phyloP scores from a whole-genome alignment of 805 yeast genomes.

The Candida ascalaphidarum region DNA sequence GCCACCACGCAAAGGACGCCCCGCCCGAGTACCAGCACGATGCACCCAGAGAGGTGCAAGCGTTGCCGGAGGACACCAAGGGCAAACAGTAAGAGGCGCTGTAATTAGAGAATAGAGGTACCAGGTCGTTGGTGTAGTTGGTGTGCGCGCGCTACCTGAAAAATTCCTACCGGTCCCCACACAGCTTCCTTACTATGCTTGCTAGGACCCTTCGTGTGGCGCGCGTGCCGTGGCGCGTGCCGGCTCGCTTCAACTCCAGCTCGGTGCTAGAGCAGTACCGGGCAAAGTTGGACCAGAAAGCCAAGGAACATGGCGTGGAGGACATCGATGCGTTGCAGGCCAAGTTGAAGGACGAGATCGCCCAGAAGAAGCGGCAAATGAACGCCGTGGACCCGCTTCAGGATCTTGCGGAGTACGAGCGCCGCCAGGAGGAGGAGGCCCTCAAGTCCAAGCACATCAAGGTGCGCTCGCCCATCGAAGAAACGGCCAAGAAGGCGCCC shows the following conservation, averaged over 20 bases:
- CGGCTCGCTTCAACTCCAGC: too few species aligned
- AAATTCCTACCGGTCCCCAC: too few species aligned
- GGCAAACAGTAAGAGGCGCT: too few species aligned
- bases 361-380: constrained; percentile 44
- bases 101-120: too few species aligned
- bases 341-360: constrained; percentile 54
- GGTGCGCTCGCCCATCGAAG: constrained; percentile 24
- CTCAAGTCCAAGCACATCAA: constrained; percentile 16
- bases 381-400: constrained; percentile 60
- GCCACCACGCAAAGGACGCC: constrained; percentile 63
- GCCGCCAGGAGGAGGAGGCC: constrained; percentile 23
- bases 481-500: constrained; percentile 35
- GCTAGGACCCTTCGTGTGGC: too few species aligned
- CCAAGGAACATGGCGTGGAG: constrained; percentile 23
- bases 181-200: too few species aligned
- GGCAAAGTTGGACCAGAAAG: constrained; percentile 26
- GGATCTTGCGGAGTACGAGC: constrained; percentile 52
- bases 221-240: too few species aligned
- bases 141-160: too few species aligned
- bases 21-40: constrained; percentile 33
- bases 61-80: too few species aligned
- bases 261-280: too few species aligned
- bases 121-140: too few species aligned
- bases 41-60: too few species aligned
- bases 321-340: constrained; percentile 53